A percentile compares a stretch with the other conserved stretches of the same genome.
Conservation (phyloP, 192 early-diverging fungal species). For the Backusella mclennaniae region DNA sequence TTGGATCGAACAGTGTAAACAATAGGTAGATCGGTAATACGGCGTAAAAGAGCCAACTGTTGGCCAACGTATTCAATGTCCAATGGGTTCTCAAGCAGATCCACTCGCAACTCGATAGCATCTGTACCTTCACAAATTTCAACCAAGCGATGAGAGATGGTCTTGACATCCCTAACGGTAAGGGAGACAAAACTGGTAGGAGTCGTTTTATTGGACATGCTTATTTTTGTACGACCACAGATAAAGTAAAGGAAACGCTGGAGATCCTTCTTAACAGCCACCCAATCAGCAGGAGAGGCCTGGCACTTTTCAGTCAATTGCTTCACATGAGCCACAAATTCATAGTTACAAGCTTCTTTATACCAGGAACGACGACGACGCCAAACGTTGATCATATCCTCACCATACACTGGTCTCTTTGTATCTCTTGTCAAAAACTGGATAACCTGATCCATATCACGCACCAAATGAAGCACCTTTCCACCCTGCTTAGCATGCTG, state of each 20-base stretch:
- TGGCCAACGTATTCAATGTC: conserved; percentile 64
- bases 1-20: conserved; percentile 93
- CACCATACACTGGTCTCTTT: conserved; percentile 79
- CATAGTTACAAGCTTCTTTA: conserved; percentile 73
- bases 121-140: conserved; percentile 76
- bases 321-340: conserved; percentile 63
- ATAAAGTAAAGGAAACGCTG: conserved; percentile 68
- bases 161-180: conserved; percentile 65
- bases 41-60: conserved; percentile 81
- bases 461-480: conserved; percentile 77
- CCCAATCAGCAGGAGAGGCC: conserved; percentile 58
- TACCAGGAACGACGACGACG: conserved; percentile 75
- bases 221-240: conserved; percentile 38
- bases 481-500: conserved; percentile 55
- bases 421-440: conserved; percentile 77
- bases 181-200: conserved; percentile 86
- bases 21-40: conserved; percentile 72
- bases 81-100: conserved; percentile 64
- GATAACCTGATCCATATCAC: conserved; percentile 79
- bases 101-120: conserved; percentile 91
- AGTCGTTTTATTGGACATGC: conserved; percentile 32
- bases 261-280: conserved; percentile 71
- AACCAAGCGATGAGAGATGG: conserved; percentile 51
- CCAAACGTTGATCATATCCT: conserved; percentile 81
- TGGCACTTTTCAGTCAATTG: conserved; percentile 35